A percentile compares a stretch with the other conserved stretches of the same genome.
Evolutionary conservation across 352 stramenopile species (phyloP).

Genomic region (Phytopythium kandeliae): DNA sequence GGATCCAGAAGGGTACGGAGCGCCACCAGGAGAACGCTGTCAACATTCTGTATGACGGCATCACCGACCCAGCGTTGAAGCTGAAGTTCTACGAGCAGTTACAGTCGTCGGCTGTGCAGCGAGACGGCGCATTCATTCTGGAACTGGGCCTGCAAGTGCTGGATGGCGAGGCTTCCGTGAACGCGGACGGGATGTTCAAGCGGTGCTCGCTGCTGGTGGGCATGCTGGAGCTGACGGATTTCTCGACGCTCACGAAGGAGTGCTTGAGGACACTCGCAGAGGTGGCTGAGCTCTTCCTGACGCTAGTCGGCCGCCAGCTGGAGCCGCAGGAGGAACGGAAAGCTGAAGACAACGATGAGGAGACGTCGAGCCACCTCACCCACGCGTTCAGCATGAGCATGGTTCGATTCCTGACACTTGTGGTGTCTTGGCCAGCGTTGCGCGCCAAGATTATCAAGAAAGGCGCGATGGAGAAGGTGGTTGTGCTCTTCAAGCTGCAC

Average conservation of each 20-base stretch:
- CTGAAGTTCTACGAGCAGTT: conserved; percentile 63
- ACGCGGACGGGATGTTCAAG: conserved; percentile 59
- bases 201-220: conserved; percentile 49
- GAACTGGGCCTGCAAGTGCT: conserved; percentile 65
- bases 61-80: conserved; percentile 31
- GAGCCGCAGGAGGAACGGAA: conserved; percentile 20
- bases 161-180: conserved; percentile 51
- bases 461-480: conserved; percentile 49
- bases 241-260: conserved; percentile 32
- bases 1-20: conserved; percentile 81
- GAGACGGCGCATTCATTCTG: conserved; percentile 54
- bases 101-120: conserved; percentile 34
- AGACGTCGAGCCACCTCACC: not conserved
- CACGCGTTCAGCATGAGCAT: conserved; percentile 25
- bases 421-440: conserved; percentile 21
- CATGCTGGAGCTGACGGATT: conserved; percentile 45
- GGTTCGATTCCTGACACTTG: conserved; percentile 37
- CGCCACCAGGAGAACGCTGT: conserved; percentile 77
- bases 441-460: conserved; percentile 44
- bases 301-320: conserved; percentile 7
- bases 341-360: conserved; percentile 12
- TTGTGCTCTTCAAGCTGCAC: conserved; percentile 43
- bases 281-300: conserved; percentile 45
- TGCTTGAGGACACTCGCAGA: conserved; percentile 59
- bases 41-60: conserved; percentile 63